These are phyloP conservation scores for Aspergillus quadricinctus DNA, from an alignment of 2,329 filamentous ascomycete genomes.

Conservation along the genomic window DNA sequence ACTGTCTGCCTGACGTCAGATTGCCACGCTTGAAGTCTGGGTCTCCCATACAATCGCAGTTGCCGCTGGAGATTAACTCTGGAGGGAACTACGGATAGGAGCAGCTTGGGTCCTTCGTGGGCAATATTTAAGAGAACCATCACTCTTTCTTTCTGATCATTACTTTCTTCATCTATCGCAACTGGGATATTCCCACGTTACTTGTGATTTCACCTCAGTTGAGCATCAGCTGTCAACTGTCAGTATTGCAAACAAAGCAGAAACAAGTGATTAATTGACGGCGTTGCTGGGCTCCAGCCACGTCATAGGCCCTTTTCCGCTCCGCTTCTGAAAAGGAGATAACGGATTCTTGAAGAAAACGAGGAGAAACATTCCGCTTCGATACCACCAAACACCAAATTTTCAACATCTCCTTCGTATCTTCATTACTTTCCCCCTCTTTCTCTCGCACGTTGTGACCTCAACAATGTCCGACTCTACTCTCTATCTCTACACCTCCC, in stretches of 20 bases:
- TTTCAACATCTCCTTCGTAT: background rate
- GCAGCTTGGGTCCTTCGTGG: background rate
- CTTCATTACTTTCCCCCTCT: background rate
- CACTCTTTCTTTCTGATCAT: background rate
- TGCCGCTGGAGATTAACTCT: background rate
- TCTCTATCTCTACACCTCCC: conserved; percentile 92
- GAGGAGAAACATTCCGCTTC: background rate
- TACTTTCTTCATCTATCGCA: background rate
- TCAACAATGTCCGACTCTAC: conserved; percentile 48
- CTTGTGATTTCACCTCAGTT: background rate
- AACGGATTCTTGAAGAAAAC: background rate
- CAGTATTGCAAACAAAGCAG: background rate
- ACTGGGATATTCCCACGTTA: background rate
- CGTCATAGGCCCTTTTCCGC: background rate
- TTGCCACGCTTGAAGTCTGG: background rate
- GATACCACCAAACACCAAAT: background rate
- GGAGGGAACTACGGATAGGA: background rate
- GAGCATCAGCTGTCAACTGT: background rate
- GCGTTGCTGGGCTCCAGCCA: background rate
- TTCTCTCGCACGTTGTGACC: background rate
- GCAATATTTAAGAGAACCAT: background rate
- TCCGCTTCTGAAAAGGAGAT: background rate
- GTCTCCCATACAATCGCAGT: background rate
- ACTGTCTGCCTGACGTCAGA: conserved; percentile 5
- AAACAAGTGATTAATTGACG: background rate